Percentiles rank a stretch among this genome's conserved stretches.
phyloP scores from a whole-genome alignment of 768 basidiomycete species.

The Steccherinum ochraceum region DNA sequence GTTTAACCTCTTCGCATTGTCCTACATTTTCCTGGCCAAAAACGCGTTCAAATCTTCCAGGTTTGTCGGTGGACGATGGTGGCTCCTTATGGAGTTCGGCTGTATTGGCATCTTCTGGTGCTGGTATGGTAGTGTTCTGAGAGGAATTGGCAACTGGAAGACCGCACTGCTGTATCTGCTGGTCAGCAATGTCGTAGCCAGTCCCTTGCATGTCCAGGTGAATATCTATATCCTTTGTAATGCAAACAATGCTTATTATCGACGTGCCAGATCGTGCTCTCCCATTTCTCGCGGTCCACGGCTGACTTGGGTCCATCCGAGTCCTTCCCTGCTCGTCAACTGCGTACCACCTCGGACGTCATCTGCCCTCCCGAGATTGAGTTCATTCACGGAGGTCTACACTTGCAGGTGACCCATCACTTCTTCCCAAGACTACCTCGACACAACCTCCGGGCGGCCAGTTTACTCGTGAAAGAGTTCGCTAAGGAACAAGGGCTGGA shows the following conservation, averaged over 20 bases:
- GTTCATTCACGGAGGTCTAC: constrained; percentile 95
- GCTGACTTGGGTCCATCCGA: constrained; percentile 85
- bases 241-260: background rate
- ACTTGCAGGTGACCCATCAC: constrained; percentile 96
- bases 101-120: constrained; percentile 81
- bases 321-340: constrained; percentile 88
- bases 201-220: constrained; percentile 94
- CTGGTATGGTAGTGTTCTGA: constrained; percentile 76
- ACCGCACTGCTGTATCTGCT: constrained; percentile 69
- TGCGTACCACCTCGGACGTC: constrained; percentile 97
- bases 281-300: constrained; percentile 95
- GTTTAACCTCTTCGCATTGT: constrained; percentile 91
- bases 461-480: constrained; percentile 79
- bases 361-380: constrained; percentile 77
- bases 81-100: constrained; percentile 68
- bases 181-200: constrained; percentile 79
- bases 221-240: no score
- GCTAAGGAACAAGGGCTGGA: constrained; percentile 78
- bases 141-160: constrained; percentile 65
- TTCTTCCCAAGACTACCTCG: constrained; percentile 93
- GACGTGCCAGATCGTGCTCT: constrained; percentile 74
- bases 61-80: constrained; percentile 68
- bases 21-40: constrained; percentile 69
- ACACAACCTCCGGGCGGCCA: constrained; percentile 85
- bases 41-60: constrained; percentile 59